Conservation (phyloP, 495 filamentous ascomycete species). For the Staphylotrichum longicolle region DNA sequence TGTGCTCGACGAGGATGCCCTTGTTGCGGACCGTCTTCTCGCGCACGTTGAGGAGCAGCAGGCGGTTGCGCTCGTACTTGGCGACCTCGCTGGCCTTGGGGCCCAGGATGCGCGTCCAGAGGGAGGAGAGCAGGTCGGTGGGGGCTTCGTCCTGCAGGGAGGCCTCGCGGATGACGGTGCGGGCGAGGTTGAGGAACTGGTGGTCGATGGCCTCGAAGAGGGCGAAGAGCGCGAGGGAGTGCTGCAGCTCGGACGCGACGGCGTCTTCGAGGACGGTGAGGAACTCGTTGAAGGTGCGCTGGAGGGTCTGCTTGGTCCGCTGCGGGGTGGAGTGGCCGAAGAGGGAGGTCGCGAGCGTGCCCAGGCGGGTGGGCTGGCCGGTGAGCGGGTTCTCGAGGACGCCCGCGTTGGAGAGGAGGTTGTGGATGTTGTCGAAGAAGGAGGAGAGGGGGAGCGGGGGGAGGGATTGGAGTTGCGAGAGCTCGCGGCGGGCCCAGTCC, state of each 20-base stretch:
- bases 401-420: constrained; percentile 64
- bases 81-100: constrained; percentile 64
- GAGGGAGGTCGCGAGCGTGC: constrained; percentile 61
- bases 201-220: constrained; percentile 85
- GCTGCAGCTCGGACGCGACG: constrained; percentile 76
- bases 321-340: constrained; percentile 79
- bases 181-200: constrained; percentile 82
- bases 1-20: constrained; percentile 76
- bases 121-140: constrained; percentile 72
- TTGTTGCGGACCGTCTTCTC: constrained; percentile 84
- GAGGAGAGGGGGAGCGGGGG: constrained; percentile 60
- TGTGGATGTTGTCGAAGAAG: constrained; percentile 76
- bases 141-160: constrained; percentile 75
- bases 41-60: constrained; percentile 69
- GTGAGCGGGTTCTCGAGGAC: constrained; percentile 61
- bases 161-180: constrained; percentile 79
- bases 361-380: constrained; percentile 64
- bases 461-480: constrained; percentile 49
- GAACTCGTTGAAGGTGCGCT: constrained; percentile 84
- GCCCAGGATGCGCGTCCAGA: constrained; percentile 83
- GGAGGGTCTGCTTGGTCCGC: constrained; percentile 73
- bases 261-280: constrained; percentile 82
- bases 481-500: constrained; percentile 89
- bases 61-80: constrained; percentile 86
- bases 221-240: constrained; percentile 70